Percentiles rank a stretch among this genome's conserved stretches.
Evolutionary conservation across 495 filamentous ascomycete genomes (phyloP).

Genomic region (Hypoxylon trugodes): DNA sequence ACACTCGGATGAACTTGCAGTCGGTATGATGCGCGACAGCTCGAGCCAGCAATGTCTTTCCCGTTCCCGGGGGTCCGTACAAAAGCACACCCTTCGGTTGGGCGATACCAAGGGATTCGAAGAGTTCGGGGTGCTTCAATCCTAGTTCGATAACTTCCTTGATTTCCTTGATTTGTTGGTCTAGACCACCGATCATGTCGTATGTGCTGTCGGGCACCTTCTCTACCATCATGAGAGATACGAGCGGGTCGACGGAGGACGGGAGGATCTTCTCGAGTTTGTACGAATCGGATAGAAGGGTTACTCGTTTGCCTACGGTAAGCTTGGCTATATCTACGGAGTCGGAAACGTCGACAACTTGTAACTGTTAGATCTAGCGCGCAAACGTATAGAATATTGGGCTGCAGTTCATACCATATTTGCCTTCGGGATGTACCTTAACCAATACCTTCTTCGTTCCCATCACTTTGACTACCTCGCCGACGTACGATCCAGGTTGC

Average conservation of each 20-base stretch:
- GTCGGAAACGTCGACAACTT: slow-evolving; percentile 97
- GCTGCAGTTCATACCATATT: slow-evolving; percentile 81
- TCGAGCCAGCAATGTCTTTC: slow-evolving; percentile 94
- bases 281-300: slow-evolving; percentile 93
- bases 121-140: slow-evolving; percentile 96
- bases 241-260: slow-evolving; percentile 95
- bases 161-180: slow-evolving; percentile 99
- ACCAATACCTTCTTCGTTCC: slow-evolving; percentile 98
- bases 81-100: slow-evolving; percentile 97
- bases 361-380: slow-evolving; percentile 21
- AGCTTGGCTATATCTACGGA: slow-evolving; percentile 94
- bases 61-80: slow-evolving; percentile 96
- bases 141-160: slow-evolving; percentile 99
- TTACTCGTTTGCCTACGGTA: slow-evolving; percentile 96
- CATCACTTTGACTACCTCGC: slow-evolving; percentile 99
- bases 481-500: slow-evolving; percentile 97
- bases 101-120: slow-evolving; percentile 97
- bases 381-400: background rate
- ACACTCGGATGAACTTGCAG: slow-evolving; percentile 98
- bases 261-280: slow-evolving; percentile 98
- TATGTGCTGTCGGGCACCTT: slow-evolving; percentile 99
- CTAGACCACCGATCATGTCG: slow-evolving; percentile 99
- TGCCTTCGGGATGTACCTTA: slow-evolving; percentile 98
- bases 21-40: slow-evolving; percentile 98
- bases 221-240: slow-evolving; percentile 99